Base-by-base conservation (phyloP, 257 asterid species). In the Marsdenia floribunda region DNA sequence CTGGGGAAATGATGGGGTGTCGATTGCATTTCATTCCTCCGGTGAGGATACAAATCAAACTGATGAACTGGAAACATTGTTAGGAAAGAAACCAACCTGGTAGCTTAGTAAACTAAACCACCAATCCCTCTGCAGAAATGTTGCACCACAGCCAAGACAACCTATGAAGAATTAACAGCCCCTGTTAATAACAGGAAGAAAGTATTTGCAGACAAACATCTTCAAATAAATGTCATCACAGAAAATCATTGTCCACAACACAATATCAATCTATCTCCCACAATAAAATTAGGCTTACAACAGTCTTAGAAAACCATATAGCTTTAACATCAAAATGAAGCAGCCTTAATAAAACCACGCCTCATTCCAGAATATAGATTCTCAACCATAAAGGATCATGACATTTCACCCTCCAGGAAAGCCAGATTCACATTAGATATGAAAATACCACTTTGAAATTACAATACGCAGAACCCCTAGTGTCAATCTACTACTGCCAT, bases 11-110 rank as follows among this genome's bases (percentile, higher is more conserved):
- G 78, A 52, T 59, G 55, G 9, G 90, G 89, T 72, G 76, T 11
- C 10, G 77, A 77, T 33, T 80, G 80, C 49, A 80, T 73, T 55
- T 82, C 90, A 72, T 80, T 86, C 78, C 73, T 82, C 71, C 83
- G 90, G 58, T 68, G 64, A 19, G 91, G 88, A 76, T 77, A 65
- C 0, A 85, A 69, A 58, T 73, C 84, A 60, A 73, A 80, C 72
- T 75, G 76, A 42, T 82, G 66, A 47, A 57, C 60, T 40, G 86
- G 80, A 70, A 84, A 87, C 87, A 87, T 85, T 50, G 61, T 67
- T 46, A 33, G 35, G 40, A 66, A 46, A 55, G 38, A 42, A 5
- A 64, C 64, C 63, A 66, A 55, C 38, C 44, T 24, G 53, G 53
- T 66, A 58, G 59, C 58, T 69, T 59, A 19, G 57, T n/a, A 24